These are phyloP conservation scores for Carex littledalei DNA, from an alignment of 176 grass and related monocot genomes.

Conservation along the genomic window DNA sequence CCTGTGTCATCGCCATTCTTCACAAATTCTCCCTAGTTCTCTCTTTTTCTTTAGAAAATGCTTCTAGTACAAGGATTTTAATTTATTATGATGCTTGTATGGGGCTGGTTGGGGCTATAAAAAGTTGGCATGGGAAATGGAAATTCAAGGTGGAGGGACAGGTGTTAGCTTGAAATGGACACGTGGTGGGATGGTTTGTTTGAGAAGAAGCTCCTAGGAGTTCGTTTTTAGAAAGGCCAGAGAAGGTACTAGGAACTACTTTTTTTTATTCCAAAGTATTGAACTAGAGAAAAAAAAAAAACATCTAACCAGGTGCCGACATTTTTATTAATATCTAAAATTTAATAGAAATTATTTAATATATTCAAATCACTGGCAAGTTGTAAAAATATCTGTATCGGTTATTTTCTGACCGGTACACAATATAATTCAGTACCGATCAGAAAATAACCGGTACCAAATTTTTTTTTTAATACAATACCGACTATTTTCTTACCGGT, in stretches of 20 bases:
- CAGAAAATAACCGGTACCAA: no score
- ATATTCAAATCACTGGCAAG: no score
- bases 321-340: no score
- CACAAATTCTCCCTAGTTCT: not conserved
- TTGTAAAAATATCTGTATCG: no score
- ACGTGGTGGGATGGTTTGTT: not conserved
- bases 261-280: not conserved
- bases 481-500: no score
- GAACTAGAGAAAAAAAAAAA: not conserved
- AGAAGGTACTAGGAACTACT: not conserved
- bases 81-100: not conserved
- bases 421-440: no score
- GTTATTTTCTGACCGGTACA: no score
- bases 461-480: no score
- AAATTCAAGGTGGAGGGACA: not conserved
- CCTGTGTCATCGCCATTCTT: conserved; percentile 49
- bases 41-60: not conserved
- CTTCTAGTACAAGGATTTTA: not conserved
- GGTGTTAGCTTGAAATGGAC: not conserved
- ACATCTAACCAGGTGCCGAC: not conserved
- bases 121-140: not conserved
- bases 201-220: not conserved
- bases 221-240: not conserved
- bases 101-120: not conserved
- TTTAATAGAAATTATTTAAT: no score